Conservation (phyloP, 176 grass and related monocot genomes). For the Lolium perenne region DNA sequence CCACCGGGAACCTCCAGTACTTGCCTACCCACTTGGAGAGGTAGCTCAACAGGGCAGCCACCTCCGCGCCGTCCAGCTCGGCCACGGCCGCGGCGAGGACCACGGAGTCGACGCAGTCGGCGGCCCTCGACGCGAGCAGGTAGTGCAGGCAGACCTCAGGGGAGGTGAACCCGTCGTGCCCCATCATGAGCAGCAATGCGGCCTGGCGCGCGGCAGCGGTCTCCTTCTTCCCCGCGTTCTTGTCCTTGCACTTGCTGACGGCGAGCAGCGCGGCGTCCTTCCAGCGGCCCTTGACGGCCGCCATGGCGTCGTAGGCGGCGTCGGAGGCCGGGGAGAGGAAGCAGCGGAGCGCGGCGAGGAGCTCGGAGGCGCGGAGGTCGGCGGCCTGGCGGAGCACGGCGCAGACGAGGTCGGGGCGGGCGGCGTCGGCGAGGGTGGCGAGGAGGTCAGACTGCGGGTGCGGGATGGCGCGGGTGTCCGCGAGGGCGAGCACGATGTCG, state of each 20-base stretch:
- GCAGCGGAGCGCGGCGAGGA: slow-evolving; percentile 60
- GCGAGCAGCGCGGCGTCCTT: slow-evolving; percentile 62
- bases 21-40: slow-evolving; percentile 80
- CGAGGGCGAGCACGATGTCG: slow-evolving; percentile 58
- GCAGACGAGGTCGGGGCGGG: slow-evolving; percentile 58
- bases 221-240: slow-evolving; percentile 36
- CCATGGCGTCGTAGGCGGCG: slow-evolving; percentile 61
- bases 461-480: slow-evolving; percentile 46
- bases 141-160: slow-evolving; percentile 84
- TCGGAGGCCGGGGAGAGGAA: slow-evolving; percentile 68
- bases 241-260: slow-evolving; percentile 49
- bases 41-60: slow-evolving; percentile 63
- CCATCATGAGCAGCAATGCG: slow-evolving; percentile 76
- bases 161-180: slow-evolving; percentile 66
- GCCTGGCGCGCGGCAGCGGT: slow-evolving; percentile 39
- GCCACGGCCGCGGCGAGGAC: slow-evolving; percentile 62
- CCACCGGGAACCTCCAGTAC: slow-evolving; percentile 62
- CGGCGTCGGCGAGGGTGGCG: slow-evolving; percentile 45
- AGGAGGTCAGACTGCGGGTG: slow-evolving; percentile 48
- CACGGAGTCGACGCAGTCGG: slow-evolving; percentile 40
- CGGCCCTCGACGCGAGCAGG: slow-evolving; percentile 60
- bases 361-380: slow-evolving; percentile 63
- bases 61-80: slow-evolving; percentile 68
- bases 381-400: slow-evolving; percentile 59
- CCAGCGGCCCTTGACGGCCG: slow-evolving; percentile 61